Evolutionary conservation across 108 stramenopile genomes (phyloP), one percentile per base, ranked within the genome.

Genomic region (Nitzschia sp.): DNA sequence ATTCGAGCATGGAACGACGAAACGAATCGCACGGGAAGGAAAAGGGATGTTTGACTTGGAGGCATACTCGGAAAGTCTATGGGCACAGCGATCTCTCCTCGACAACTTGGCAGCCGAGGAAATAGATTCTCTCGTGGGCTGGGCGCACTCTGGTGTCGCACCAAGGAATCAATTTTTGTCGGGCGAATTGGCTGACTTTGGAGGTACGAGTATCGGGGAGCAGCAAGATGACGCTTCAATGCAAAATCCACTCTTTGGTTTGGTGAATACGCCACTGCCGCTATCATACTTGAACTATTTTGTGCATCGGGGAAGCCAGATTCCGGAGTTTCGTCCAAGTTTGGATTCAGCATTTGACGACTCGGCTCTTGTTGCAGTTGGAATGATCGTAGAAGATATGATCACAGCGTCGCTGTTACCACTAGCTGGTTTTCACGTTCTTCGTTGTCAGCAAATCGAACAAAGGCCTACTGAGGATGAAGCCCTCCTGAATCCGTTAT

Each of bases 361-460:
- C 18, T 88, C 90, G 1, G 87, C 85, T 11, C 42, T 76, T 31
- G 81, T 85, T 1, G 74, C 85, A 5, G 55, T 85, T 42, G 85
- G 87, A n/a, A 79, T 87, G 63, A 49, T 75, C 3, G 34, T 88
- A 19, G 90, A 91, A 77, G 87, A 91, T 46, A 63, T 72, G 23
- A 57, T 91, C 32, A 91, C 90, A 0, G 71, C 72, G 18, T 71
- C 82, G 17, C 49, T 91, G 18, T 23, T 88, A 24, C 85, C 84
- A 31, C 62, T 84, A 48, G 90, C 90, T 3, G 74, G 72, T 19
- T 72, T 66, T 24, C 85, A 88, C 58, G 83, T 78, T 5, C 23
- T 77, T 11, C 70, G 86, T 2, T 87, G 84, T 58, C 84, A 77
- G 2, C 54, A 61, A 2, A n/a, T 81, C 25, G 72, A 81, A 64